Evolutionary conservation across 306 rosid species (phyloP).

Genomic region (Casuarina equisetifolia): DNA sequence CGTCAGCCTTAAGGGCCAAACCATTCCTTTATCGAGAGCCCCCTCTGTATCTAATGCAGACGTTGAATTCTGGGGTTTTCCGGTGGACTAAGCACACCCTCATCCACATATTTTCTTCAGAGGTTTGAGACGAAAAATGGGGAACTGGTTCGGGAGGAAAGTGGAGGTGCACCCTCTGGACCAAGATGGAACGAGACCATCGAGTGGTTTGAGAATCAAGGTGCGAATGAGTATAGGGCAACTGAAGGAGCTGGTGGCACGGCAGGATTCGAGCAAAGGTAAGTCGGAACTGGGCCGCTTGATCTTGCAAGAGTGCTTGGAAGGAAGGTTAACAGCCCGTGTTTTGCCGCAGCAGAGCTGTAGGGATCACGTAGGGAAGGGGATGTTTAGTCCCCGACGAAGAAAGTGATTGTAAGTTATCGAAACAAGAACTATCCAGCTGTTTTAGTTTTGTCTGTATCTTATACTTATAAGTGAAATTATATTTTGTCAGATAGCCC

Average conservation of each 20-base stretch:
- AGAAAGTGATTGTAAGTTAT: too few species aligned
- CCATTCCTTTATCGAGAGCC: neutral
- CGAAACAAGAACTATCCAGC: too few species aligned
- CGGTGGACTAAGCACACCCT: neutral
- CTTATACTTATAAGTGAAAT: too few species aligned
- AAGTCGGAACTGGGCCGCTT: slow-evolving; percentile 27
- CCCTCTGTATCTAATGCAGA: slow-evolving; percentile 22
- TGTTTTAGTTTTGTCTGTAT: too few species aligned
- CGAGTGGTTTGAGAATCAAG: slow-evolving; percentile 28
- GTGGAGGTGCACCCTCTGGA: slow-evolving; percentile 19
- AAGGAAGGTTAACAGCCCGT: slow-evolving; percentile 38
- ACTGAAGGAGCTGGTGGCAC: slow-evolving; percentile 31
- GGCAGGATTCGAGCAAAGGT: slow-evolving; percentile 17
- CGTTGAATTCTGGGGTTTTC: neutral
- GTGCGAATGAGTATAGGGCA: slow-evolving; percentile 37
- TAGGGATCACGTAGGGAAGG: too few species aligned
- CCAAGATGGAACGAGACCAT: neutral
- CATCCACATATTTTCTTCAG: neutral
- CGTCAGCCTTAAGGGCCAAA: slow-evolving; percentile 18
- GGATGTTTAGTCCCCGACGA: neutral
- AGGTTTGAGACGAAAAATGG: slow-evolving; percentile 16
- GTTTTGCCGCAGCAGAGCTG: neutral
- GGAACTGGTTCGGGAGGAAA: slow-evolving; percentile 35
- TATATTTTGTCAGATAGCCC: too few species aligned
- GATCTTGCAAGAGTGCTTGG: slow-evolving; percentile 40